Conservation (phyloP, 2,329 filamentous ascomycete species). For the Coniochaeta sp. region DNA sequence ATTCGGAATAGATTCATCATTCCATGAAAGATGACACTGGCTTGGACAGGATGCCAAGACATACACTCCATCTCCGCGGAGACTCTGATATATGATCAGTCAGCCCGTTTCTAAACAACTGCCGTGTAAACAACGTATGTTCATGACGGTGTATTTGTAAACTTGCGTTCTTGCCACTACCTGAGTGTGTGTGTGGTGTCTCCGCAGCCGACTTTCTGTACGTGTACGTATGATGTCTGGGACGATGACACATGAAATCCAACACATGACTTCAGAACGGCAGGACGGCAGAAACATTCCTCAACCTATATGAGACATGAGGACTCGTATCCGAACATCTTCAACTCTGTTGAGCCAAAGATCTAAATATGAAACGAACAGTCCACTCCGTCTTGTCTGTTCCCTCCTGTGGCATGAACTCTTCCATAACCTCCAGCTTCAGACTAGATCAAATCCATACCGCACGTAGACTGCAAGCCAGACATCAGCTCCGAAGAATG, state of each 20-base stretch:
- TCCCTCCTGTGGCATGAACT: background rate
- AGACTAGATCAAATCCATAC: background rate
- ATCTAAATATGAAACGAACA: background rate
- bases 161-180: no score
- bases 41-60: background rate
- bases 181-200: no score
- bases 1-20: background rate
- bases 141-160: background rate
- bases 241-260: background rate
- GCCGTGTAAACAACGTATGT: background rate
- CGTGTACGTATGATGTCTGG: background rate
- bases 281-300: background rate
- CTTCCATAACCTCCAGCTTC: background rate
- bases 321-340: background rate
- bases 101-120: background rate
- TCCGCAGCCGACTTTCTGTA: background rate
- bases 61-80: background rate
- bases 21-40: background rate
- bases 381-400: background rate
- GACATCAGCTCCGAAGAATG: background rate
- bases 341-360: no score
- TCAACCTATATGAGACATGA: background rate
- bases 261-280: background rate
- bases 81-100: background rate
- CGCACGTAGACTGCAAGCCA: background rate